Base-by-base conservation (phyloP, 164 flowering plant species). In the Stephania yunnanensis region DNA sequence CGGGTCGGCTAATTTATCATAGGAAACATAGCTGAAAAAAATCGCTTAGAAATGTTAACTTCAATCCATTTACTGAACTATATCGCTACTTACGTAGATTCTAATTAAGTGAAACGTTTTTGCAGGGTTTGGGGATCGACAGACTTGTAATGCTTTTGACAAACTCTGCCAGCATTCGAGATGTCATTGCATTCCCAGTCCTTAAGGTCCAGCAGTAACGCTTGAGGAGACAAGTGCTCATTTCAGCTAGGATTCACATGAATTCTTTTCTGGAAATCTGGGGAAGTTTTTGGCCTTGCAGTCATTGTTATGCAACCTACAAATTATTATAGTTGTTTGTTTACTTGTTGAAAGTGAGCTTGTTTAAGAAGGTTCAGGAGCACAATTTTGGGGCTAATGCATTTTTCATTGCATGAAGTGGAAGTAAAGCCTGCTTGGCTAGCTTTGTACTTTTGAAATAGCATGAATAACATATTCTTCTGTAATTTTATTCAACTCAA, bases 131-230 rank as follows among this genome's bases (percentile, higher is more conserved):
- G 75, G 99, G 99, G 71, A 89, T 95, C 69, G 98, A 95, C 85
- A 83, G 99, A 84, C 86, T 93, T 31, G 99, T 95, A 73, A 95
- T 95, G 99, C 96, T 95, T 72, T 81, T 95, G 75, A 95, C 98
- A 63, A 83, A 95, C 79, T 92, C 97, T 48, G 90, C 96, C 31
- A 95, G 97, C 70, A 93, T 93, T 61, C 89, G 96, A 31, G 98
- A 95, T 81, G 99, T 95, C 55, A 95, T 95, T 75, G 94, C 98
- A 4, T 95, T 95, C 73, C 97, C 99, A 6, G 92, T 90, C 74
- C 92, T 93, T 73, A 93, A 93, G 85, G 69, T 81, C 86, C 93
- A 87, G 82, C 92, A 91, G 63, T 89, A 77, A 70, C 61, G 1
- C 31, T 30, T 6, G 36, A 65, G 31, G 36, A 65, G 10, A 7